A percentile compares a stretch with the other conserved stretches of the same genome.
phyloP scores from a whole-genome alignment of 75 land plant species.

The Azolla pinnata region DNA sequence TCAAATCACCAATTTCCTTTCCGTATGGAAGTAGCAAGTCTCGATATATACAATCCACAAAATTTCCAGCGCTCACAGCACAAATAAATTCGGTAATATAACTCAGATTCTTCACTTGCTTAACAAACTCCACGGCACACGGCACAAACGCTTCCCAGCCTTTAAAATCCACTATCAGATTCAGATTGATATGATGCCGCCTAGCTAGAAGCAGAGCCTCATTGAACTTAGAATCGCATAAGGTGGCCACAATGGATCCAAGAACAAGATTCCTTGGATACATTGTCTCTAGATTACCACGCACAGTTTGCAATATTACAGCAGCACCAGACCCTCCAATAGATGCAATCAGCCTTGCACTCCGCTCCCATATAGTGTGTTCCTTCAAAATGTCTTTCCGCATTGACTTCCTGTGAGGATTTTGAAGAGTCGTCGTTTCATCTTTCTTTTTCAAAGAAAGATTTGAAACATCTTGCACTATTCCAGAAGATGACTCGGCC shows the following conservation, averaged over 20 bases:
- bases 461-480: background rate
- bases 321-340: slow-evolving; percentile 82
- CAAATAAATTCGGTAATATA: slow-evolving; percentile 85
- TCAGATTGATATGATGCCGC: slow-evolving; percentile 88
- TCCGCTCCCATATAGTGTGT: slow-evolving; percentile 80
- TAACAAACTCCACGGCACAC: slow-evolving; percentile 60
- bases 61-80: slow-evolving; percentile 66
- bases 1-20: background rate
- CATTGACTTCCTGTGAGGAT: slow-evolving; percentile 5
- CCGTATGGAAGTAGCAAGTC: slow-evolving; percentile 24
- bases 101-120: slow-evolving; percentile 69
- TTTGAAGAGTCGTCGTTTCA: background rate
- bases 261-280: slow-evolving; percentile 90
- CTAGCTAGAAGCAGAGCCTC: slow-evolving; percentile 86
- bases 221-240: slow-evolving; percentile 54
- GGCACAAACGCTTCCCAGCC: slow-evolving; percentile 61
- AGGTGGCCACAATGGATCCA: slow-evolving; percentile 55
- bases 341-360: slow-evolving; percentile 68
- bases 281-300: slow-evolving; percentile 90
- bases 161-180: slow-evolving; percentile 72
- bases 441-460: background rate
- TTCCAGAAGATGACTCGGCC: background rate
- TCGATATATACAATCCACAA: slow-evolving; percentile 55
- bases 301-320: slow-evolving; percentile 67
- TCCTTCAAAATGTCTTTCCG: slow-evolving; percentile 29